Evolutionary conservation across 768 basidiomycete genomes (phyloP).

Genomic region (Obba rivulosa): DNA sequence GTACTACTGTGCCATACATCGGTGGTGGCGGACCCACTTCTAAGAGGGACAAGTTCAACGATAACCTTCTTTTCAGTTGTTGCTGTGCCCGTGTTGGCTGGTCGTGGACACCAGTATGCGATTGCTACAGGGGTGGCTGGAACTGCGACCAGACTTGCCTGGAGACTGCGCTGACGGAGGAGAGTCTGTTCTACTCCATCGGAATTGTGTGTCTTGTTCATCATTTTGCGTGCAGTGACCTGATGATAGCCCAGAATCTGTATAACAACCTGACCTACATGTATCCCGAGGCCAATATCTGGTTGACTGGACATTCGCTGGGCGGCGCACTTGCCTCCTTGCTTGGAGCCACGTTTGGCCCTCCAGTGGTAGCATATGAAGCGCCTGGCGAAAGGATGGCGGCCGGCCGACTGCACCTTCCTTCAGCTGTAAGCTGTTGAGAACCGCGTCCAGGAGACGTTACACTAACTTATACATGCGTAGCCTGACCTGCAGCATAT

Average conservation of each 20-base stretch:
- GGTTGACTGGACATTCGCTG: slow-evolving; percentile 77
- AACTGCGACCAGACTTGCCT: slow-evolving; percentile 80
- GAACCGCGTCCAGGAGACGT: not conserved
- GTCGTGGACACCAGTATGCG: slow-evolving; percentile 93
- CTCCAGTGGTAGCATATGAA: slow-evolving; percentile 84
- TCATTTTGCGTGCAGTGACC: not conserved
- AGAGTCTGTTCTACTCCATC: slow-evolving; percentile 85
- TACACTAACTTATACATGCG: not conserved
- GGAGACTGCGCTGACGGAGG: slow-evolving; percentile 66
- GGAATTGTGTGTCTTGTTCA: slow-evolving; percentile 59
- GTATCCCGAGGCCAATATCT: slow-evolving; percentile 88
- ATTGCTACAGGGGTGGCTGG: slow-evolving; percentile 75
- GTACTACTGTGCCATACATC: slow-evolving; percentile 76
- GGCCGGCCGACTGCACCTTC: slow-evolving; percentile 75
- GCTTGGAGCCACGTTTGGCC: slow-evolving; percentile 84
- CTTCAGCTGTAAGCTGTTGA: slow-evolving; percentile 59
- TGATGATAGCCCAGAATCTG: slow-evolving; percentile 53
- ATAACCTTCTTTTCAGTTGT: slow-evolving; percentile 89
- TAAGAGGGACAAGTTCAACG: slow-evolving; percentile 90
- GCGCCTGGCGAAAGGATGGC: slow-evolving; percentile 85
- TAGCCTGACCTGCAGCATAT: slow-evolving; percentile 74
- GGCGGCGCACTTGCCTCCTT: slow-evolving; percentile 75
- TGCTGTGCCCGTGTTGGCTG: slow-evolving; percentile 92
- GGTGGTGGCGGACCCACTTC: slow-evolving; percentile 79
- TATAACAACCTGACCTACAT: slow-evolving; percentile 93